Conservation (phyloP, 2,329 filamentous ascomycete genomes). For the Cladosporium austrohemisphaericum region DNA sequence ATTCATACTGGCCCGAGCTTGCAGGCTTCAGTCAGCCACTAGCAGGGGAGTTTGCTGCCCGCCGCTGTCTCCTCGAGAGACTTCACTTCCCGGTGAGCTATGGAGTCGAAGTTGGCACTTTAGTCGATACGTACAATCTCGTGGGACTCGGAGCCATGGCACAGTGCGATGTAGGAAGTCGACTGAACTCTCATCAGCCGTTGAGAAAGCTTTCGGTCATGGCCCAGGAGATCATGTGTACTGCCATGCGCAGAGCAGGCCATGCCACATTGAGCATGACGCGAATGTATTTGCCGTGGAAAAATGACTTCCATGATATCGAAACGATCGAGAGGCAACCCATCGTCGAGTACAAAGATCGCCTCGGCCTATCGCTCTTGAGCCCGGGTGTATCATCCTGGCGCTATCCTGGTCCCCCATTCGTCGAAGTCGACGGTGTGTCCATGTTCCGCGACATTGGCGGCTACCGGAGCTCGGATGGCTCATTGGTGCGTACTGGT, state of each 20-base stretch:
- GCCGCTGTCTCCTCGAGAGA: slow-evolving; percentile 1
- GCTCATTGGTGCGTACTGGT: slow-evolving; percentile 47
- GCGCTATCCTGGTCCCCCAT: slow-evolving; percentile 19
- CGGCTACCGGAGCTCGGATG: slow-evolving; percentile 42
- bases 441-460: slow-evolving; percentile 65
- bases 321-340: neutral
- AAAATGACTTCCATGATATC: neutral
- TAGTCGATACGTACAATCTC: slow-evolving; percentile 9
- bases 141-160: slow-evolving; percentile 3
- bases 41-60: slow-evolving; percentile 10
- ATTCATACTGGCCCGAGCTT: slow-evolving; percentile 4
- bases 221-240: slow-evolving; percentile 3
- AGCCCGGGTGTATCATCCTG: neutral
- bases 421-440: slow-evolving; percentile 48
- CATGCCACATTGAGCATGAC: neutral
- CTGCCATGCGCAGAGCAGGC: neutral
- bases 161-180: slow-evolving; percentile 2
- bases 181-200: slow-evolving; percentile 7
- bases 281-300: slow-evolving; percentile 8
- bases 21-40: slow-evolving; percentile 11
- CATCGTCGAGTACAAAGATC: neutral
- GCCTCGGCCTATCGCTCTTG: neutral
- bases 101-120: slow-evolving; percentile 9
- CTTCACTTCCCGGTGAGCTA: slow-evolving; percentile 10
- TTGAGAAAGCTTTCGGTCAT: slow-evolving; percentile 8